These are phyloP conservation scores for Pichia sp. DNA, from an alignment of 1,139 yeast genomes.

Conservation along the genomic window DNA sequence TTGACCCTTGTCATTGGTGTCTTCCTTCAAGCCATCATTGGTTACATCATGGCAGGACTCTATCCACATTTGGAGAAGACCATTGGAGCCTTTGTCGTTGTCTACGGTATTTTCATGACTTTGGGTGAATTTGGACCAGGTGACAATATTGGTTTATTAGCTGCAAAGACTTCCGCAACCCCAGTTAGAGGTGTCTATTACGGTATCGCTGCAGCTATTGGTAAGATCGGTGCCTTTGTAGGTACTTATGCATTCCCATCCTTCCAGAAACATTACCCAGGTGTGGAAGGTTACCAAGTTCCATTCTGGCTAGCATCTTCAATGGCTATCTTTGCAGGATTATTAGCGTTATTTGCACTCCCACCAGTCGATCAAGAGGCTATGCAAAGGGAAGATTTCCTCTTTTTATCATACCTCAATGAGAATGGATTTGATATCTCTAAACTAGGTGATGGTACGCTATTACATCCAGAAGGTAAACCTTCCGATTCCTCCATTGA, in stretches of 20 bases:
- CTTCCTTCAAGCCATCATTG: slow-evolving; percentile 64
- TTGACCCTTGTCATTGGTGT: slow-evolving; percentile 67
- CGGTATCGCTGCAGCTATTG: slow-evolving; percentile 85
- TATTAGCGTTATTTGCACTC: slow-evolving; percentile 60
- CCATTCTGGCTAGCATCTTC: slow-evolving; percentile 82
- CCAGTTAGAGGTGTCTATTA: slow-evolving; percentile 87
- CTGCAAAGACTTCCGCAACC: slow-evolving; percentile 81
- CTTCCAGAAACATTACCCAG: slow-evolving; percentile 31
- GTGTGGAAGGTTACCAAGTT: slow-evolving; percentile 41
- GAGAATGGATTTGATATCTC: slow-evolving; percentile 52
- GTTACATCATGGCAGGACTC: slow-evolving; percentile 78
- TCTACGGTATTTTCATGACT: slow-evolving; percentile 78
- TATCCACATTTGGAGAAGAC: slow-evolving; percentile 49
- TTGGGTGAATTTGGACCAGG: slow-evolving; percentile 96
- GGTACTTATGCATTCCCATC: slow-evolving; percentile 84
- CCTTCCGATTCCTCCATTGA: background rate
- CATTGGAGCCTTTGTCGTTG: slow-evolving; percentile 74
- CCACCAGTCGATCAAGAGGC: slow-evolving; percentile 84
- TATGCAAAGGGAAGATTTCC: slow-evolving; percentile 67
- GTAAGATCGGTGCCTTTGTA: slow-evolving; percentile 87
- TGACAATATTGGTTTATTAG: slow-evolving; percentile 80
- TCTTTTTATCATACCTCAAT: slow-evolving; percentile 57
- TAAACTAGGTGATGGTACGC: slow-evolving; percentile 36
- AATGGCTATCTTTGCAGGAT: slow-evolving; percentile 65
- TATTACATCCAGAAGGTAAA: slow-evolving; percentile 14